Base-by-base conservation (phyloP, 1,139 yeast genomes). In the Arxiozyma bovina region DNA sequence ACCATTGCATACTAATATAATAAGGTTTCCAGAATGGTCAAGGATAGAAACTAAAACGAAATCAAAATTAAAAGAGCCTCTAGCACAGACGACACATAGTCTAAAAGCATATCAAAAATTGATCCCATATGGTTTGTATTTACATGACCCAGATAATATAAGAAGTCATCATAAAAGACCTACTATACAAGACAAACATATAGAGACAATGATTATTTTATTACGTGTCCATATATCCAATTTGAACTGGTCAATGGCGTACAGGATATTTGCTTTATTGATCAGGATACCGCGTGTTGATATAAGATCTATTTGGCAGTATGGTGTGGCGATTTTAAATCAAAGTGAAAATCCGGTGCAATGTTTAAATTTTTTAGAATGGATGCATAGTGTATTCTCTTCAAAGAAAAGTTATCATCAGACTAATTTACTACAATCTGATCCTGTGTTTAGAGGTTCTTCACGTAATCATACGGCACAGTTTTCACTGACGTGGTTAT, bases 301-400 rank as follows among this genome's bases (percentile, higher is more conserved):
- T 64, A 63, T 82, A 2, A 70, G 81, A 56, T 69, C 77, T 1
- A 66, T 83, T 11, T 83, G 89, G 88, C 79, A 84, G 0, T 50
- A 82, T 1, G 88, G 86, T 0, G 68, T 81, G 3, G 77, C 74
- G 50, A 73, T 11, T 58, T 79, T 52, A 54, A 41, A 22, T 23
- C 46, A 56, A 34, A 58, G 62, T 15, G 48, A 52, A n/a, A 55
- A 59, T 25, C 50, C 53, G 15, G 25, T 42, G 5, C 43, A 34
- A 48, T 18, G 55, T 48, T 17, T 66, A n/a, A 64, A 64, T 18
- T 68, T 67, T 54, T 52, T 69, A 45, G 65, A 64, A 44, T 68
- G 71, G 71, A 58, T 68, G 61, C 62, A 60, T 45, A 61, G 59
- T 27, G 64, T 68, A 3, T 66, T 58, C 50, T 60, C 69, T 0